These are phyloP conservation scores for Hypoxylon sp. DNA, from an alignment of 2,329 filamentous ascomycete genomes.

Conservation along the genomic window DNA sequence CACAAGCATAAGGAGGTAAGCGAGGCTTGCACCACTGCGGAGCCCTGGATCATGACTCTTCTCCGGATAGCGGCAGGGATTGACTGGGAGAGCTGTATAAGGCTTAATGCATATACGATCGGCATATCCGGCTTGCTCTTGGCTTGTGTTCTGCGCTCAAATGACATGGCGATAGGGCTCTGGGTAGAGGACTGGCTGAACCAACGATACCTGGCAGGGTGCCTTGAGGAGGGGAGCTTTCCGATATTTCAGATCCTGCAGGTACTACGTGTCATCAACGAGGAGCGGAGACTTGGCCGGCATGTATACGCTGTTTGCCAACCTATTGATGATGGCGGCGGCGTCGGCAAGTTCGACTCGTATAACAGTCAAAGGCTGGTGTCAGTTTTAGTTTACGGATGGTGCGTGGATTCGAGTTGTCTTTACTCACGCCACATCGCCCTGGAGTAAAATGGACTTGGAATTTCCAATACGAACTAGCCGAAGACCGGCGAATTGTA, in stretches of 20 bases:
- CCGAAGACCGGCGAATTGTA: neutral
- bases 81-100: slow-evolving; percentile 44
- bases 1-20: neutral
- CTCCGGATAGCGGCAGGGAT: slow-evolving; percentile 43
- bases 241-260: slow-evolving; percentile 12
- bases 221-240: slow-evolving; percentile 24
- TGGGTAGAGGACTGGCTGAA: slow-evolving; percentile 15
- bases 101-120: slow-evolving; percentile 43
- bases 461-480: neutral
- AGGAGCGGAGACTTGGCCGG: slow-evolving; percentile 1
- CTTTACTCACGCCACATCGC: slow-evolving; percentile 5
- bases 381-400: slow-evolving; percentile 16
- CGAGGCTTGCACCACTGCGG: neutral
- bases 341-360: slow-evolving; percentile 20
- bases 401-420: neutral
- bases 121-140: slow-evolving; percentile 51
- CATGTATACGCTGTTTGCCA: slow-evolving; percentile 23
- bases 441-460: neutral
- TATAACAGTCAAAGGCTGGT: slow-evolving; percentile 19
- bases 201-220: slow-evolving; percentile 7
- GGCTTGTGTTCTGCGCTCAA: slow-evolving; percentile 12
- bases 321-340: slow-evolving; percentile 22
- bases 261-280: slow-evolving; percentile 14
- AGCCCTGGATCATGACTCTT: slow-evolving; percentile 41
- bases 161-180: neutral